Base-by-base conservation (phyloP, 2,329 filamentous ascomycete species). In the Aspergillus sclerotialis region DNA sequence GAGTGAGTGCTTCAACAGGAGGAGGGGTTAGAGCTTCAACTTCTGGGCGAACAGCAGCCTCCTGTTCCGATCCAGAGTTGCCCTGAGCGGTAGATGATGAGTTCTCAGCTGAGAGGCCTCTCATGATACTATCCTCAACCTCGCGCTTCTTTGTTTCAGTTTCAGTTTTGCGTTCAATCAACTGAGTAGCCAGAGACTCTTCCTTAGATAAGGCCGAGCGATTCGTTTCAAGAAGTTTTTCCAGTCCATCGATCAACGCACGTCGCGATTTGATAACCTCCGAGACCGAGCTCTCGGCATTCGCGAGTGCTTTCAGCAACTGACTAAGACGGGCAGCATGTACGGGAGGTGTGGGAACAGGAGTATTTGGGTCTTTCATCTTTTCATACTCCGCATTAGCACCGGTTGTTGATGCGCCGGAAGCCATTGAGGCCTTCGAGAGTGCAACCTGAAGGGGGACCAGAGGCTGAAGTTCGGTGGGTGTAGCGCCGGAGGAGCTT, bases 111-210 rank as follows among this genome's bases (percentile, higher is more conserved):
- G 79, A 78, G 14, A 94, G 73, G 7, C 85, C 86, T 33, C 83
- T 78, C 75, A 98, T 87, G 47, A 98, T 96, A 31, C 78, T 82
- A 45, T 90, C 78, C 60, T 98, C 92, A 6, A 98, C 88, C 30
- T 92, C 83, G 33, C 81, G 79, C 61, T 93, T 94, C 64, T 86
- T 89, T 12, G 72, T 67, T 49, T 95, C 89, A 11, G 88, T 85
- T 36, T 80, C 78, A 2, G 68, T 63, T 48, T 83, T 86, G 36
- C 82, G 79, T n/a, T 68, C 69, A 3, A 70, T 64, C 13, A 96
- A 63, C 11, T 83, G 74, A 5, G 70, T 57, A n/a, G 79, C 67
- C 23, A 82, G 72, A 4, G 70, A 63, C 49, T 87, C 78, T 38
- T 98, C 90, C 11, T 72, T 71, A 1, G 73, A 70, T 4, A 95